Percentiles rank a stretch among this genome's conserved stretches.
phyloP scores from a whole-genome alignment of 208 protist genomes.

The Acanthamoeba triangularis region DNA sequence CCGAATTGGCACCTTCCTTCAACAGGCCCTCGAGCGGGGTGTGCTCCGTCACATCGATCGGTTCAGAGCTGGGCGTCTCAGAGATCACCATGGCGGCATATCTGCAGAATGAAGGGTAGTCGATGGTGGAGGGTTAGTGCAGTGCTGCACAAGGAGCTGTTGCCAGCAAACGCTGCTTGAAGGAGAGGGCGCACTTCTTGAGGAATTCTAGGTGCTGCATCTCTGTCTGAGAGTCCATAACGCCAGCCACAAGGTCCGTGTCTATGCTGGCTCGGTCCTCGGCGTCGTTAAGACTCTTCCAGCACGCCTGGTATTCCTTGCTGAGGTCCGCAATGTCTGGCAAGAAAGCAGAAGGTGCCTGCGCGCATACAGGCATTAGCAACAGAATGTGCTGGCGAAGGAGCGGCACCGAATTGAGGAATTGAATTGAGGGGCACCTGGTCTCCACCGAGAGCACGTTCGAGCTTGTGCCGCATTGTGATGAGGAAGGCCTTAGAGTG shows the following conservation, averaged over 20 bases:
- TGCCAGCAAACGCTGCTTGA: not conserved
- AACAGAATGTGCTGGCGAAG: not conserved
- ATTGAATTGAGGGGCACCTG: not conserved
- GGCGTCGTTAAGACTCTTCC: not conserved
- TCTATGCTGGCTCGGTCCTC: not conserved
- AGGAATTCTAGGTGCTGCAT: not conserved
- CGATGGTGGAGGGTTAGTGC: not conserved
- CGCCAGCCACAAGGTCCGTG: not conserved
- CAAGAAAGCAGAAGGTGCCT: not conserved
- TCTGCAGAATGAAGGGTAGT: not conserved
- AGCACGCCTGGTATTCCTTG: not conserved
- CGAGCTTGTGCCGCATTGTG: not conserved
- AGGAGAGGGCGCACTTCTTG: not conserved
- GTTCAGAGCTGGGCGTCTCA: not conserved
- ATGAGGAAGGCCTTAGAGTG: not conserved
- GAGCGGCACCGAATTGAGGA: too few relatives aligned
- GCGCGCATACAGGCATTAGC: not conserved
- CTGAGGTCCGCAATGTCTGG: constrained; percentile 33
- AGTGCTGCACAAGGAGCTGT: not conserved
- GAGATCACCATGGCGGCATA: constrained; percentile 6
- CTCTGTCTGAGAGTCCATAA: not conserved
- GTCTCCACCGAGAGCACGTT: not conserved
- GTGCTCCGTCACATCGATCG: constrained; percentile 14
- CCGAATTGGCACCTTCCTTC: constrained; percentile 3
- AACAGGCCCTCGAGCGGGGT: constrained; percentile 44